Conservation (phyloP, 192 early-diverging fungal genomes). For the Spizellomyces punctatus region DNA sequence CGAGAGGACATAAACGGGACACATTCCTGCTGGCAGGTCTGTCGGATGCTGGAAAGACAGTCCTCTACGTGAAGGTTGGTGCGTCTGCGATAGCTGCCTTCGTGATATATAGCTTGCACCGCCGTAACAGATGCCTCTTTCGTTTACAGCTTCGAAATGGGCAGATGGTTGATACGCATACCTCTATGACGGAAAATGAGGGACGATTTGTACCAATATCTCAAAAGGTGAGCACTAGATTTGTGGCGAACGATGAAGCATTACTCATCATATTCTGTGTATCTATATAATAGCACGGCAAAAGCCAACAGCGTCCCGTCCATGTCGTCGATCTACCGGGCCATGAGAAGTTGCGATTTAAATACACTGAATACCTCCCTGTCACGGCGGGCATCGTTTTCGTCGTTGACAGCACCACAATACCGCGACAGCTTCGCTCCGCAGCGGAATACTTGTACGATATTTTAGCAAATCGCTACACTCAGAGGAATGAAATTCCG, state of each 20-base stretch:
- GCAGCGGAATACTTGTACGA: conserved; percentile 84
- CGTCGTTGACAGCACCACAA: conserved; percentile 74
- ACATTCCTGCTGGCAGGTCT: conserved; percentile 45
- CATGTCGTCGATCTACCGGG: conserved; percentile 80
- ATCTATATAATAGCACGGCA: not conserved
- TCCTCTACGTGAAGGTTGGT: conserved; percentile 38
- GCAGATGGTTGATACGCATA: conserved; percentile 52
- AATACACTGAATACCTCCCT: conserved; percentile 69
- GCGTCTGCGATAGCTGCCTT: not conserved
- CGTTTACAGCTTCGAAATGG: conserved; percentile 52
- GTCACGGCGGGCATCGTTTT: conserved; percentile 74
- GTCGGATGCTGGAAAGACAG: conserved; percentile 46
- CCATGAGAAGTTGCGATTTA: conserved; percentile 80
- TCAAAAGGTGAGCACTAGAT: conserved; percentile 41
- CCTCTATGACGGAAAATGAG: conserved; percentile 77
- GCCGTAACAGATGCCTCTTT: too few species aligned
- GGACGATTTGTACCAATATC: conserved; percentile 43
- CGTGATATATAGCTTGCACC: too few species aligned
- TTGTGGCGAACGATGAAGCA: not conserved
- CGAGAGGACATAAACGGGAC: conserved; percentile 19
- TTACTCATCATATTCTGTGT: not conserved
- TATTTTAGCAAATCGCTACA: conserved; percentile 66
- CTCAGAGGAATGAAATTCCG: conserved; percentile 60
- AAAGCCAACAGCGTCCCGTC: not conserved
- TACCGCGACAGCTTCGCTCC: conserved; percentile 52